Base-by-base conservation (phyloP, 441 rosid species). In the Dalechampia spathulata region DNA sequence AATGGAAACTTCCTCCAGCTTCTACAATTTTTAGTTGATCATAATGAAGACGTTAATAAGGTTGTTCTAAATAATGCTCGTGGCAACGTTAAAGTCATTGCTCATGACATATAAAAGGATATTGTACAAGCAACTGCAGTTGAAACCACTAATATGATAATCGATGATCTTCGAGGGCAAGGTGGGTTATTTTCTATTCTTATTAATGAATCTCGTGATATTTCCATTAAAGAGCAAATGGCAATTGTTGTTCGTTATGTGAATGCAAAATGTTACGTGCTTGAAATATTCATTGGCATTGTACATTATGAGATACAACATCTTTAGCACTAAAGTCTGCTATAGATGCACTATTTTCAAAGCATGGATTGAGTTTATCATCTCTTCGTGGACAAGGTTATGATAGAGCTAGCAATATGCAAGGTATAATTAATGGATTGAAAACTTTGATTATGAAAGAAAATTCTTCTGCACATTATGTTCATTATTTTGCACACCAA, bases 401-500 rank as follows among this genome's bases (percentile, higher is more conserved):
- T 34, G 46, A 61, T 34, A 46, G 38, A 4, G 59, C 47, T 11
- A 52, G 34, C 15, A 62, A 53, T 36, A 54, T 45, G 47, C 3
- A 20, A 22, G 37, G 37, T 26, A 37, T 15, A 19, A 15, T 49
- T 15, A 14, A 19, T 19, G 12, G 60, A 0, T 10, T 45, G 8
- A 54, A 53, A 7, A 23, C 14, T 34, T 25, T 62, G 20, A 62
- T 53, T n/a, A 8, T 52, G 9, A 23, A 25, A 12, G 22, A 62
- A 6, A 53, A 53, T 34, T 2, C 6, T 34, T 38, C 14, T 34
- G 39, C 44, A 0, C 46, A 14, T 49, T 61, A 32, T 41, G 40
- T 61, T 34, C 30, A 37, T 37, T 56, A 9, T 16, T 51, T 61
- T 51, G 49, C 54, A 12, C 54, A 51, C 39, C 49, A 58, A 42